Evolutionary conservation across 441 rosid species (phyloP).

Genomic region (Hura crepitans): DNA sequence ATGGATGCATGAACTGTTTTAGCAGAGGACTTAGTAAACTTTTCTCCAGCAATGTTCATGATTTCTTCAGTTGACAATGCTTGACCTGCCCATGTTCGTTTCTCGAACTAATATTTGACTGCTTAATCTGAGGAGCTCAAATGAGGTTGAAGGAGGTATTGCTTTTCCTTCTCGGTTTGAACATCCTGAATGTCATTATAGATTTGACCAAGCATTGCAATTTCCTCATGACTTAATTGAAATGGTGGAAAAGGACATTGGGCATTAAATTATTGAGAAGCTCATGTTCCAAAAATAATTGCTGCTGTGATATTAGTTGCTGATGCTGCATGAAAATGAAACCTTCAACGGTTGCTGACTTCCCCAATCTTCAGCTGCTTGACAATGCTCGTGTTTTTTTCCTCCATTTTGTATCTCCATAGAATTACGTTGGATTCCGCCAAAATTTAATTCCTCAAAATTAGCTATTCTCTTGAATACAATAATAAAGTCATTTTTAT

Average conservation of each 20-base stretch:
- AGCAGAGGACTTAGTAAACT: conserved; percentile 18
- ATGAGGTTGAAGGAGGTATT: neutral
- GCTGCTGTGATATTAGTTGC: too few species aligned
- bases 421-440: too few species aligned
- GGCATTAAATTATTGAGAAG: too few species aligned
- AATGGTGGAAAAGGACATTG: neutral
- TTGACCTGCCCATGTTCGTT: neutral
- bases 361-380: conserved; percentile 13
- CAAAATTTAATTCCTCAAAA: too few species aligned
- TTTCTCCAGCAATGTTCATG: conserved; percentile 30
- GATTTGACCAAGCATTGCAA: conserved; percentile 18
- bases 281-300: too few species aligned
- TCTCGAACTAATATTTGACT: conserved; percentile 10
- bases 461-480: too few species aligned
- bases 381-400: conserved; percentile 5
- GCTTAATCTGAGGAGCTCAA: neutral
- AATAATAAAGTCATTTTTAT: too few species aligned
- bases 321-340: too few species aligned
- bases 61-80: conserved; percentile 26
- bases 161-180: too few species aligned
- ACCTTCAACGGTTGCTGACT: neutral
- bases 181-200: neutral
- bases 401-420: conserved; percentile 6
- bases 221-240: conserved; percentile 9
- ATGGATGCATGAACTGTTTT: neutral